Base-by-base conservation (phyloP, 2,329 filamentous ascomycete genomes). In the Penicillium decumbens region DNA sequence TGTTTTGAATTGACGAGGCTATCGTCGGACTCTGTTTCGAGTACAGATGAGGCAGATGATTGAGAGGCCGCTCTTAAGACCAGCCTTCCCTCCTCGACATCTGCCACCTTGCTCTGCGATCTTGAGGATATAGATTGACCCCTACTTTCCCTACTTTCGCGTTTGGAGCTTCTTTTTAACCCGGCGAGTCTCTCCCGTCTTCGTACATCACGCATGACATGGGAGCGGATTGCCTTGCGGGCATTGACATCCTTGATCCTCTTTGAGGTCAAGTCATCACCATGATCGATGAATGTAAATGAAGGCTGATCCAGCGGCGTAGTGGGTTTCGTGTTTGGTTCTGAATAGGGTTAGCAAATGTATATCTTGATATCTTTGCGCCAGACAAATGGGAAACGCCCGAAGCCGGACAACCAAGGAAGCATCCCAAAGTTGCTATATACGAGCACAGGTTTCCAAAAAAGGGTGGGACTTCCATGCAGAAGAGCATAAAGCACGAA, bases 141-240 rank as follows among this genome's bases (percentile, higher is more conserved):
- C 8, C 54, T 54, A 41, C 41, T 56, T 30, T 63, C 51, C 8
- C 54, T 54, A 41, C 41, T 56, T 30, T 63, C 67, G 25, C 58
- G 65, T 55, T 55, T 67, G 2, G 66, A 64, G 12, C 61, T 60
- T 42, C 71, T 58, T 53, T 71, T 72, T 32, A 67, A 50, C 2
- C 71, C 71, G 12, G 67, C 67, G 5, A 70, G 64, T 44, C 66
- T 59, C 52, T 73, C 71, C n/a, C 66, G 63, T 27, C 68, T 66
- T 33, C 71, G 70, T 13, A 73, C 70, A 55, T 72, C 65, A 35
- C 70, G 68, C 71, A 73, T 73, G 15, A 72, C 71, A 65, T 73
- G 71, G 12, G 71, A 73, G 13, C 71, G 67, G 41, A 73, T 73
- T 10, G 65, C 65, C 55, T 70, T 70, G 38, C 69, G 65, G 27